Conservation (phyloP, 345 rosid species). For the Eucalyptus regnans region DNA sequence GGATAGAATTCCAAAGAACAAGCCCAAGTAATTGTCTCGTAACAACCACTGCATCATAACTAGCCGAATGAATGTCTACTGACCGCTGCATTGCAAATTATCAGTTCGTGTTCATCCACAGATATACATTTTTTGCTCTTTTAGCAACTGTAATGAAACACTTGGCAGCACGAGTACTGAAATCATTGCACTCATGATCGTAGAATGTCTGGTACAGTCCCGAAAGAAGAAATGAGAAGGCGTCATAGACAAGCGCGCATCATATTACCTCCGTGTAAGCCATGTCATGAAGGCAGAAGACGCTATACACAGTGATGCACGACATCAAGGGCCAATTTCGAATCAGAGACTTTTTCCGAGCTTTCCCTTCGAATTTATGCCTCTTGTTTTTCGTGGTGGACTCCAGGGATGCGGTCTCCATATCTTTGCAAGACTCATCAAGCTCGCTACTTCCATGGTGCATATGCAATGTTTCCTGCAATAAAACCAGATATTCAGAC, state of each 20-base stretch:
- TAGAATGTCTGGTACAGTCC: not conserved
- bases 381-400: not conserved
- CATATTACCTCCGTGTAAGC: constrained; percentile 75
- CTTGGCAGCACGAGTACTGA: not conserved
- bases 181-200: not conserved
- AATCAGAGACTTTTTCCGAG: constrained; percentile 28
- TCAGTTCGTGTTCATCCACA: not conserved
- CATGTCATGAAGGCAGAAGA: constrained; percentile 90
- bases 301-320: constrained; percentile 54
- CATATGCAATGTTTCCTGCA: constrained; percentile 68
- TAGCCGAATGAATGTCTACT: not conserved
- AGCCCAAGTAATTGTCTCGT: not conserved
- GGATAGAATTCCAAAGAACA: not conserved
- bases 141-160: not conserved
- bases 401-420: constrained; percentile 6
- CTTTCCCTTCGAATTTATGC: constrained; percentile 4
- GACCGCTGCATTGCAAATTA: not conserved
- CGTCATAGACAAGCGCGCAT: too few relatives aligned
- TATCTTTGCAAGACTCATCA: constrained; percentile 22
- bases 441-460: constrained; percentile 17
- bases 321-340: constrained; percentile 90
- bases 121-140: not conserved
- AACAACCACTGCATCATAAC: not conserved
- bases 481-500: not conserved
- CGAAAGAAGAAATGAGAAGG: not conserved